A percentile compares a stretch with the other conserved stretches of the same genome.
These are phyloP conservation scores for Pyrus bretschneideri DNA, from an alignment of 306 rosid genomes.

Conservation along the genomic window DNA sequence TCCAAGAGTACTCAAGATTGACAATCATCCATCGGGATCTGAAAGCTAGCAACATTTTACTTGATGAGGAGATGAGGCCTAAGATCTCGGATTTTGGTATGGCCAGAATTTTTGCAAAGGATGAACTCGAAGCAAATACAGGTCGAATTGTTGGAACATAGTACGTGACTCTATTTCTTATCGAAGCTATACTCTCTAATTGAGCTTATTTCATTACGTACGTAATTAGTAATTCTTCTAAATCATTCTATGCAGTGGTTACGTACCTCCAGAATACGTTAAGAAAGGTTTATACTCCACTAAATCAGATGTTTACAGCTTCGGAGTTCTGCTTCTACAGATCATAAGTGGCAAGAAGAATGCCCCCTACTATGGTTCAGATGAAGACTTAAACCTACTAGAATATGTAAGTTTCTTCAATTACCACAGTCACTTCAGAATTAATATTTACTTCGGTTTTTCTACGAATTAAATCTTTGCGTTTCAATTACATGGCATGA, in stretches of 20 bases:
- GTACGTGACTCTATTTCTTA: not conserved
- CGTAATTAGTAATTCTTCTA: not conserved
- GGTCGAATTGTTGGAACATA: slow-evolving; percentile 33
- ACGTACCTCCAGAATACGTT: slow-evolving; percentile 25
- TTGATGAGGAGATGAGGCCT: slow-evolving; percentile 15
- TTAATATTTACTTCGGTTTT: not conserved
- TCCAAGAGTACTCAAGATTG: slow-evolving; percentile 28
- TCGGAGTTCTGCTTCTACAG: slow-evolving; percentile 34
- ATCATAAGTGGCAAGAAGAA: slow-evolving; percentile 33
- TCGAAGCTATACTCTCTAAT: not conserved
- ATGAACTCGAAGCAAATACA: slow-evolving; percentile 27
- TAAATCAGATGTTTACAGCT: slow-evolving; percentile 31
- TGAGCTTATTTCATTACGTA: not conserved
- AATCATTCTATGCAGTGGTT: slow-evolving; percentile 23
- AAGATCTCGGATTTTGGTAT: slow-evolving; percentile 41
- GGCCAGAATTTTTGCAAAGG: slow-evolving; percentile 21
- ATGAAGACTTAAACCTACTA: no score
- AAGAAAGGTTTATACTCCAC: slow-evolving; percentile 20
- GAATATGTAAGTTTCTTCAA: slow-evolving; percentile 8
- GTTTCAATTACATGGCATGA: not conserved
- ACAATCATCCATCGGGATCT: slow-evolving; percentile 25
- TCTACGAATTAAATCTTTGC: not conserved
- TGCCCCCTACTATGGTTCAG: not conserved
- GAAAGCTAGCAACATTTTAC: slow-evolving; percentile 34
- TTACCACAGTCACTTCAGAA: not conserved